Conservation (phyloP, 306 rosid genomes). For the Corylus avellana region DNA sequence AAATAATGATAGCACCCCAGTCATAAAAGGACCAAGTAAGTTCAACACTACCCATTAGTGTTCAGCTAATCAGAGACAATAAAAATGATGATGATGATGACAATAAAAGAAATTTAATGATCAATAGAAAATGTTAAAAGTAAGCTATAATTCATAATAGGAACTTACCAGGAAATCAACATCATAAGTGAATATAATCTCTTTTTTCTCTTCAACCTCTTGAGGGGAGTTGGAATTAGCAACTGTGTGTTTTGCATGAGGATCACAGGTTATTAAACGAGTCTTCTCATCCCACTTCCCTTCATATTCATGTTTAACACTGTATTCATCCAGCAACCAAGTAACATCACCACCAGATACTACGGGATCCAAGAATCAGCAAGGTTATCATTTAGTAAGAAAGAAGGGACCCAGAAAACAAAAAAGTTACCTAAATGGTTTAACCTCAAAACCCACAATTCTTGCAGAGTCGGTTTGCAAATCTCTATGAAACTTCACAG, state of each 20-base stretch:
- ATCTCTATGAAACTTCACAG: conserved; percentile 85
- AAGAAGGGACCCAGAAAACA: conserved; percentile 1
- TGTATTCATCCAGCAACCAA: conserved; percentile 41
- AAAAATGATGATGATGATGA: background rate
- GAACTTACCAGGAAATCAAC: conserved; percentile 86
- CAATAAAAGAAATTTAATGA: background rate
- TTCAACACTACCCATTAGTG: background rate
- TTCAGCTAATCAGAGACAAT: background rate
- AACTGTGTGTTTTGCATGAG: conserved; percentile 81
- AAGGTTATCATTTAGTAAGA: conserved; percentile 7
- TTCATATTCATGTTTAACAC: conserved; percentile 84
- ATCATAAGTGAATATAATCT: conserved; percentile 87
- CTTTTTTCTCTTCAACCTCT: conserved; percentile 89
- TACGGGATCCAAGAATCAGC: conserved; percentile 15
- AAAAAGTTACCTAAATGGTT: conserved; percentile 68
- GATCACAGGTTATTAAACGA: conserved; percentile 88
- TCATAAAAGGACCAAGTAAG: background rate
- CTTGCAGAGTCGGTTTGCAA: conserved; percentile 72
- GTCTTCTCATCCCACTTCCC: conserved; percentile 77
- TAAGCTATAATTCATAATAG: background rate
- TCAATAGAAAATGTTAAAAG: background rate
- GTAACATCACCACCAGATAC: conserved; percentile 28
- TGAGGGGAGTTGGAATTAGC: conserved; percentile 82
- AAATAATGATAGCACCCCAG: conserved; percentile 24
- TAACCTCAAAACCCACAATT: conserved; percentile 98